phyloP scores from a whole-genome alignment of 2,329 filamentous ascomycete genomes.

The Diaporthe sp. region DNA sequence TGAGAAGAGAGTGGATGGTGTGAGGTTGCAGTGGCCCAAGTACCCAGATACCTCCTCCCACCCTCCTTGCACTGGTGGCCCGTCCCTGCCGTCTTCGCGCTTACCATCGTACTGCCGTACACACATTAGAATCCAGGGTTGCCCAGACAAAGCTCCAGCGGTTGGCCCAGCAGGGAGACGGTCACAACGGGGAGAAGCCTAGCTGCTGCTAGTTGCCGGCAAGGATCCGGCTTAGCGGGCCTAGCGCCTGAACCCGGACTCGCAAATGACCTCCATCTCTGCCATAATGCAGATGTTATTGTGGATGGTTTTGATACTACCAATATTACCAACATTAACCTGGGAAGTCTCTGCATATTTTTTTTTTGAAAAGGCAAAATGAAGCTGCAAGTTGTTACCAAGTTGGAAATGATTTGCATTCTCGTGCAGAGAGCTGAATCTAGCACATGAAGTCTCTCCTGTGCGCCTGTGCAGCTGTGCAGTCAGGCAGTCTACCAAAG shows the following conservation, averaged over 20 bases:
- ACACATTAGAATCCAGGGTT: background rate
- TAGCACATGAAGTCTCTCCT: background rate
- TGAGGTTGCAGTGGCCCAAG: background rate
- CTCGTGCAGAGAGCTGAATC: background rate
- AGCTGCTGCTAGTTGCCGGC: slow-evolving; percentile 15
- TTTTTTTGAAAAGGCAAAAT: no score
- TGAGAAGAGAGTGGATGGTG: background rate
- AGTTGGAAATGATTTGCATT: background rate
- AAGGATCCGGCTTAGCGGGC: slow-evolving; percentile 14
- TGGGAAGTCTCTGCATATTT: background rate
- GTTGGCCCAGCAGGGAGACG: slow-evolving; percentile 21
- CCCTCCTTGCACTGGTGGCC: background rate
- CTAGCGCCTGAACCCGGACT: background rate
- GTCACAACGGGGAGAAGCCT: background rate
- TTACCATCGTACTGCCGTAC: no score
- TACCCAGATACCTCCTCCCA: background rate
- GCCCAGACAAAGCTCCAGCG: slow-evolving; percentile 12
- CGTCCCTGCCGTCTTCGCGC: background rate
- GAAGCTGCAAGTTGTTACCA: background rate
- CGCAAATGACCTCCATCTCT: slow-evolving; percentile 14
- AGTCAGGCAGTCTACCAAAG: no score
- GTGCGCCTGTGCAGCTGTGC: no score
- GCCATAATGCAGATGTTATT: background rate
- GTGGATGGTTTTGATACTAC: no score
- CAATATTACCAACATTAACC: no score